A percentile compares a stretch with the other conserved stretches of the same genome.
phyloP scores from a whole-genome alignment of 768 basidiomycete species.

The Lentinula detonsa region DNA sequence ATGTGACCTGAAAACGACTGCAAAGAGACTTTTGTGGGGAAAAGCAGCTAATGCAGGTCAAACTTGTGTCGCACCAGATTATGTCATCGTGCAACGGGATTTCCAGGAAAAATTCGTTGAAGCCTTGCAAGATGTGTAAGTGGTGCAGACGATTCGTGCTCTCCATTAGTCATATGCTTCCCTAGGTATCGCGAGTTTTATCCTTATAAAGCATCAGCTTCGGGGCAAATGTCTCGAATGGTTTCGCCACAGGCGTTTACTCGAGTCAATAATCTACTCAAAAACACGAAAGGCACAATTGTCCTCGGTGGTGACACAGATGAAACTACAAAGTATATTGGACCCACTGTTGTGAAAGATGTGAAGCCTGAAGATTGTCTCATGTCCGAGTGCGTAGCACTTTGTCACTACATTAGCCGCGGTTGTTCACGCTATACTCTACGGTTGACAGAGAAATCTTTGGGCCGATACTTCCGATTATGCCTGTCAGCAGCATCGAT shows the following conservation, averaged over 20 bases:
- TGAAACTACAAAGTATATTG: conserved; percentile 37
- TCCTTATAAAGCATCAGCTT: conserved; percentile 44
- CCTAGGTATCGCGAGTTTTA: conserved; percentile 41
- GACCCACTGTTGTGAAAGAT: conserved; percentile 54
- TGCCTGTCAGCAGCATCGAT: conserved; percentile 48
- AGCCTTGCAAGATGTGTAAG: conserved; percentile 9
- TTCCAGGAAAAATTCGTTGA: conserved; percentile 11
- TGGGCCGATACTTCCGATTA: conserved; percentile 62
- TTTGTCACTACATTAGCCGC: background rate
- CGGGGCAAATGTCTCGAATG: conserved; percentile 41
- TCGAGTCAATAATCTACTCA: conserved; percentile 46
- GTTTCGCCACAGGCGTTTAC: conserved; percentile 48
- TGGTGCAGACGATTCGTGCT: background rate
- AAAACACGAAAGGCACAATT: conserved; percentile 48
- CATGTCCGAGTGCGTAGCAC: conserved; percentile 47
- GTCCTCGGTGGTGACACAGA: conserved; percentile 46
- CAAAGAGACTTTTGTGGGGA: conserved; percentile 62
- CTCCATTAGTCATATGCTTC: conserved; percentile 25
- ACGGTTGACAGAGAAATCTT: conserved; percentile 54
- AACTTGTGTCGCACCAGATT: conserved; percentile 59
- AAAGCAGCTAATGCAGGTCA: conserved; percentile 65
- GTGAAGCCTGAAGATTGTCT: conserved; percentile 50
- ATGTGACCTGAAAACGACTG: conserved; percentile 45
- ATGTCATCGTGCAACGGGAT: conserved; percentile 22
- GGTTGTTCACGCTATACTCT: background rate